Conservation (phyloP, 169 alveolate genomes). For the Plasmodium gonderi region DNA sequence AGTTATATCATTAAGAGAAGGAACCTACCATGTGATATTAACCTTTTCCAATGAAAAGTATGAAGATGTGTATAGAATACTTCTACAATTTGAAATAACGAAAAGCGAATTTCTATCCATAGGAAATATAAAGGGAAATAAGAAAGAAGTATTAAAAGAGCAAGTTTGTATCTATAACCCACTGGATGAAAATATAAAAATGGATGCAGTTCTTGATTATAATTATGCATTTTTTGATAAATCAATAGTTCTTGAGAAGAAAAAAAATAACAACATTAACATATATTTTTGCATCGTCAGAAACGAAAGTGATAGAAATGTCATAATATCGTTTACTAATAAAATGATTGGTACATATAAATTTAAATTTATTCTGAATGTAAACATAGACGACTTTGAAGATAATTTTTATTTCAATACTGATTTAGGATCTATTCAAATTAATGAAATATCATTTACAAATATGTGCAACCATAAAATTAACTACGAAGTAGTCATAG, state of each 20-base stretch:
- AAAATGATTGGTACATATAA: conserved; percentile 40
- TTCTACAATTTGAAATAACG: conserved; percentile 54
- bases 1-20: conserved; percentile 46
- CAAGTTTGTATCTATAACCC: conserved; percentile 52
- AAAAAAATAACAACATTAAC: conserved; percentile 40
- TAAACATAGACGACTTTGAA: conserved; percentile 43
- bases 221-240: conserved; percentile 51
- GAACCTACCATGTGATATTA: conserved; percentile 33
- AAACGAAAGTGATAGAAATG: conserved; percentile 32
- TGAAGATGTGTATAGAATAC: conserved; percentile 64
- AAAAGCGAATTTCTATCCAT: conserved; percentile 23
- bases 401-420: conserved; percentile 70
- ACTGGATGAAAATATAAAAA: conserved; percentile 54
- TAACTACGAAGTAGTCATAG: conserved; percentile 70
- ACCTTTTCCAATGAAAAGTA: conserved; percentile 56
- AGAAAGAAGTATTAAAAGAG: conserved; percentile 61
- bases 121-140: conserved; percentile 35
- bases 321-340: conserved; percentile 44
- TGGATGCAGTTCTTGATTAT: conserved; percentile 55
- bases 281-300: conserved; percentile 56
- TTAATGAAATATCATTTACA: conserved; percentile 68
- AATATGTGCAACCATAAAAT: conserved; percentile 71
- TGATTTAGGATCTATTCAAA: conserved; percentile 64
- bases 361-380: conserved; percentile 66
- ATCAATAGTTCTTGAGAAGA: conserved; percentile 37